Percentiles rank a stretch among this genome's conserved stretches.
These are phyloP conservation scores for Stachybotrys chartarum DNA, from an alignment of 2,329 filamentous ascomycete genomes.

Conservation along the genomic window DNA sequence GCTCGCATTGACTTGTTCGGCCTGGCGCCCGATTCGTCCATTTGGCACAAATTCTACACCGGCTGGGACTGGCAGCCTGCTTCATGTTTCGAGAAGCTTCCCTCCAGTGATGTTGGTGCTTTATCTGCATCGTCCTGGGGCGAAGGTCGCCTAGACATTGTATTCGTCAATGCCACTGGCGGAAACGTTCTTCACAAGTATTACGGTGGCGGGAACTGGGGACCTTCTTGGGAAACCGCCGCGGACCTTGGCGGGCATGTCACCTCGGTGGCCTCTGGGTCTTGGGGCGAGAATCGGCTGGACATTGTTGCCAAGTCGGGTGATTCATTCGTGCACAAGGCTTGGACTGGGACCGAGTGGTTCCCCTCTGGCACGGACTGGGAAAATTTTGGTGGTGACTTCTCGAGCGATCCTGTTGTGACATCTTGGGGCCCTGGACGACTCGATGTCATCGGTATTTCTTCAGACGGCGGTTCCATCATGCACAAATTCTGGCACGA, in stretches of 20 bases:
- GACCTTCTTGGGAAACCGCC: slow-evolving; percentile 1
- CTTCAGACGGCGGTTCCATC: not conserved
- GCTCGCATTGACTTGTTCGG: not conserved
- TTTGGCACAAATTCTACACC: slow-evolving; percentile 4
- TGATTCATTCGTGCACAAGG: not conserved
- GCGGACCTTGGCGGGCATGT: slow-evolving; percentile 3
- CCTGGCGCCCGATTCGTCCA: not conserved
- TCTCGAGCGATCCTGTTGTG: not conserved
- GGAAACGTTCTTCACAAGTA: slow-evolving; percentile 3
- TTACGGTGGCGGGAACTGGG: not conserved
- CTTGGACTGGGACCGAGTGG: slow-evolving; percentile 1
- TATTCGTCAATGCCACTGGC: slow-evolving; percentile 2
- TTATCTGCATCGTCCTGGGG: not conserved
- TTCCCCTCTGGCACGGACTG: not conserved
- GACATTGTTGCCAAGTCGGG: not conserved
- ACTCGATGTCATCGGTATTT: not conserved
- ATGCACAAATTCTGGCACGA: slow-evolving; percentile 1
- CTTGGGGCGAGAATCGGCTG: not conserved
- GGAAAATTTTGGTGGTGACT: slow-evolving; percentile 1
- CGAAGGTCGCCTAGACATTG: not conserved
- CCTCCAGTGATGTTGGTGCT: not conserved
- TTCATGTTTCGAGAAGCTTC: not conserved
- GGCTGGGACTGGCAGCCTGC: slow-evolving; percentile 3
- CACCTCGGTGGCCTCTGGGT: not conserved
- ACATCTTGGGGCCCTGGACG: not conserved